These are phyloP conservation scores for Globisporangium heterothallicum DNA, from an alignment of 352 stramenopile genomes.

Conservation along the genomic window DNA sequence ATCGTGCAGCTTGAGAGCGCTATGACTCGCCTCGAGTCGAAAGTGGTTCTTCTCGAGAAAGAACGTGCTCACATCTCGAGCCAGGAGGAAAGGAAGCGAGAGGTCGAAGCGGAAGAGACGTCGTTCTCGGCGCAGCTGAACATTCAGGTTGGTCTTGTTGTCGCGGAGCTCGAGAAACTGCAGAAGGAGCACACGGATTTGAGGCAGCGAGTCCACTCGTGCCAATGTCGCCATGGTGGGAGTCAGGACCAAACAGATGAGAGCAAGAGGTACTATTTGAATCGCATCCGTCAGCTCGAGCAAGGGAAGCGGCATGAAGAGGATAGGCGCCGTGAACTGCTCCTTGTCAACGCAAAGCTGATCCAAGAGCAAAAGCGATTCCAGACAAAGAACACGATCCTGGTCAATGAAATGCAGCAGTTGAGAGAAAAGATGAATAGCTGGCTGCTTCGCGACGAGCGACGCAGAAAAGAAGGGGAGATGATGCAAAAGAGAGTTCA, in stretches of 20 bases:
- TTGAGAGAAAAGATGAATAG: constrained; percentile 50
- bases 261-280: constrained; percentile 31
- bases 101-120: constrained; percentile 21
- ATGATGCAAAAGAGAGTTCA: constrained; percentile 11
- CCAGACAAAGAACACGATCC: constrained; percentile 26
- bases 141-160: constrained; percentile 34
- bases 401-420: constrained; percentile 24
- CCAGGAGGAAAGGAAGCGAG: constrained; percentile 30
- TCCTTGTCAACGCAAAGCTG: constrained; percentile 62
- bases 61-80: constrained; percentile 33
- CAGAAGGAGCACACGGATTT: constrained; percentile 39
- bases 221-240: constrained; percentile 10
- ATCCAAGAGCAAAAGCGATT: constrained; percentile 60
- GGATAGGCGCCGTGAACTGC: constrained; percentile 53
- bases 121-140: constrained; percentile 32
- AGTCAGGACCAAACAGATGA: constrained; percentile 14
- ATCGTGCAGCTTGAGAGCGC: constrained; percentile 25
- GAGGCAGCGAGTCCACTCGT: constrained; percentile 15
- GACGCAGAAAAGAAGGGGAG: constrained; percentile 34
- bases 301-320: constrained; percentile 32
- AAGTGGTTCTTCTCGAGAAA: constrained; percentile 38
- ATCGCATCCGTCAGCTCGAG: constrained; percentile 49
- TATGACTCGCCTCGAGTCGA: constrained; percentile 39
- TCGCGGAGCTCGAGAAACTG: constrained; percentile 39
- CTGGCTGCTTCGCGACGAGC: constrained; percentile 44